Evolutionary conservation across 2,329 filamentous ascomycete species (phyloP), one percentile per base, ranked within the genome.

Genomic region (Botrytis hyacinthi): DNA sequence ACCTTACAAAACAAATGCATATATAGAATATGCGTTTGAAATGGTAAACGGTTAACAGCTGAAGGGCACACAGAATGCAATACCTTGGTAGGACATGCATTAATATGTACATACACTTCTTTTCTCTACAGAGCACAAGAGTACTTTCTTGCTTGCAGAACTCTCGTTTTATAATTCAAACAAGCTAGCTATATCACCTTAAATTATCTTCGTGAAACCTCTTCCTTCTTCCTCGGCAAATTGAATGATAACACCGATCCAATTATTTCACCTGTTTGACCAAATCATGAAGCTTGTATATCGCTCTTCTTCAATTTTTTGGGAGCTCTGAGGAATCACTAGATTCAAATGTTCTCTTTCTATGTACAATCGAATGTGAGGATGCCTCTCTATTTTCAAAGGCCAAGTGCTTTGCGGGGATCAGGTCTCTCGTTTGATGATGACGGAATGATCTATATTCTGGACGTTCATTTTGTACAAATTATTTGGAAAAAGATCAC

Each of bases 21-120:
- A 54, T 40, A 37, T 67, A 44, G 44, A 51, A 37, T 51, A 16
- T 48, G 65, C 35, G 40, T 40, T 35, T 40, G 7, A 35, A 18
- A 9, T 16, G 46, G 16, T n/a, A 26, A 18, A 40, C 48, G 22
- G 32, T 16, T 16, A 40, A 14, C 6, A 40, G 59, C 32, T 26
- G 18, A 61, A 61, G 35, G 22, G 32, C 22, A 29, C 48, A 54
- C 32, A 51, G 29, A 66, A 29, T n/a, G 44, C 44, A 51, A 40
- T 54, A 40, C 26, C 32, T n/a, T 26, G 12, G 32, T 35, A 54
- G 32, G 46, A 3, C 22, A 26, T 67, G 22, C 46, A 54, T 40
- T 67, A n/a, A 51, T 67, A 12, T 54, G 63, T 67, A 67, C 22
- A 67, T 67, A 51, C 7, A n/a, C n/a, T 67, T 26, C 22, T 29